Base-by-base conservation (phyloP, 23 red algal genomes). In the Gracilaria domingensis region DNA sequence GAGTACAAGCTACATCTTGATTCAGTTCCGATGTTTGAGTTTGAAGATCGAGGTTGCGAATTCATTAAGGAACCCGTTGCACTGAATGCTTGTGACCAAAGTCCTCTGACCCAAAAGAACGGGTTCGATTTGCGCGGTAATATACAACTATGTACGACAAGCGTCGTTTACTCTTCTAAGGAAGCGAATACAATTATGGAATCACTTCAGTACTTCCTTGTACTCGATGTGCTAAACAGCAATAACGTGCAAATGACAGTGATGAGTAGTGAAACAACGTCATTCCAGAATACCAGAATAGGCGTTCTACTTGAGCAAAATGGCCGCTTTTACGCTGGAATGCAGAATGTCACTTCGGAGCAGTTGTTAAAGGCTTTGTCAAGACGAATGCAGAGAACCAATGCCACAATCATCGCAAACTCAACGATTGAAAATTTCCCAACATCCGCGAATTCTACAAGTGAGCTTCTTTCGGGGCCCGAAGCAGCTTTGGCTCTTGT, bases 1-100 rank as follows among this genome's bases (percentile, higher is more conserved):
- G 67, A 44, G 67, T 73, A 73, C 21, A n/a, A 73, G 4, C 36
- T 73, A 18, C 67, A 40, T 23, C 67, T 73, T 73, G 67, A 73
- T 55, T 14, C 51, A 17, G 51, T 55, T 55, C 51, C 51, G 6
- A 55, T 20, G 1, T 55, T 55, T 20, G 35, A 73, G 20, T 73
- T 73, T 73, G 35, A 73, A 18, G 35, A 40, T 7, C 67, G 67
- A 73, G 67, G 67, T 35, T 73, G 67, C 21, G 35, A 44, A 23
- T 73, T 73, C 67, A 29, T 73, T 37, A 39, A n/a, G 0, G 38
- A 4, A 24, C 67, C 30, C 0, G 67, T 17, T 14, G 33, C 28
- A 35, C 4, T 24, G 5, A 40, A 40, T 5, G 67, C 67, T 9
- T 73, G 33, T 73, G 35, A 8, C 20, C 67, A 73, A 24, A 29